Percentiles rank a stretch among this genome's conserved stretches.
phyloP scores from a whole-genome alignment of 768 basidiomycete genomes.

The Leccinum rimulosum region DNA sequence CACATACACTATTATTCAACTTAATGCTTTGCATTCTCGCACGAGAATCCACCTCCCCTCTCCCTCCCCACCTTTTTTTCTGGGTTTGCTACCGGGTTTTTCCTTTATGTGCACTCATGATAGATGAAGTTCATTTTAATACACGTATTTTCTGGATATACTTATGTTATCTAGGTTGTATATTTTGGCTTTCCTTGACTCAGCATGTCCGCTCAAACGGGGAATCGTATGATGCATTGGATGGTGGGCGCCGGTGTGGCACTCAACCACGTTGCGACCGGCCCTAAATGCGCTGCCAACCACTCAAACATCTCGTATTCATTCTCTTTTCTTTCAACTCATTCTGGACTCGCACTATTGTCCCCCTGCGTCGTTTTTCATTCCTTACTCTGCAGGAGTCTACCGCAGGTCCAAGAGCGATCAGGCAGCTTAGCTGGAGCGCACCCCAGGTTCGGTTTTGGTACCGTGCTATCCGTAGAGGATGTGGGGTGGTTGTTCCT shows the following conservation, averaged over 20 bases:
- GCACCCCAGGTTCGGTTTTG: conserved; percentile 11
- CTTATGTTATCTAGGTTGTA: not conserved
- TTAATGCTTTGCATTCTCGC: conserved; percentile 5
- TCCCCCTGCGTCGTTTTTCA: conserved; percentile 28
- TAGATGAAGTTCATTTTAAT: conserved; percentile 21
- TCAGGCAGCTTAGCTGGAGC: conserved; percentile 29
- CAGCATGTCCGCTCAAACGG: not conserved
- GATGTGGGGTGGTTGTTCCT: conserved; percentile 29
- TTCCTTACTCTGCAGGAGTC: conserved; percentile 29
- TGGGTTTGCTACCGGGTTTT: not conserved
- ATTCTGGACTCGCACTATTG: conserved; percentile 38
- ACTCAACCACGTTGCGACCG: conserved; percentile 1
- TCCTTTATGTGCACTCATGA: not conserved
- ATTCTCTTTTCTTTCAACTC: conserved; percentile 15
- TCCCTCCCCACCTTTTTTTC: not conserved
- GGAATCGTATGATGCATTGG: not conserved
- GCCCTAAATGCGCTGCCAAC: conserved; percentile 19
- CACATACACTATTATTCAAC: conserved; percentile 2
- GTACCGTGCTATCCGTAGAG: not conserved
- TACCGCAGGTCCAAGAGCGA: conserved; percentile 36
- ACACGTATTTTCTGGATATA: conserved; percentile 20
- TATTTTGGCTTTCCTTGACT: conserved; percentile 3
- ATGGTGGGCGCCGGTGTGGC: not conserved
- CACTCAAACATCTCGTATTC: not conserved
- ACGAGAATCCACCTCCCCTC: not conserved